These are phyloP conservation scores for Yamadazyma dendronema DNA, from an alignment of 1,139 yeast species.

Conservation along the genomic window DNA sequence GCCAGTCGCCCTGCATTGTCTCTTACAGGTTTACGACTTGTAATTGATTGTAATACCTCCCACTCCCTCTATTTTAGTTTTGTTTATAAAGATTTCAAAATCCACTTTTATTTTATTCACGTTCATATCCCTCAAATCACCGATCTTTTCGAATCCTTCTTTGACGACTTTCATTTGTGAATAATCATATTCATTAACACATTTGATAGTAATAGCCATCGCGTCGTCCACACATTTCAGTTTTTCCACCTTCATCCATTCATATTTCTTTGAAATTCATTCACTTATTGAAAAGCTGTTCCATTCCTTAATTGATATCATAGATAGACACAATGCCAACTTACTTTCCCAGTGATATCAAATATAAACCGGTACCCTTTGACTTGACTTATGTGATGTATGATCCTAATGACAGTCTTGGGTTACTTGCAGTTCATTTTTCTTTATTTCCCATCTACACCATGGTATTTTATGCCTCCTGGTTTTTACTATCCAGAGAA, in stretches of 20 bases:
- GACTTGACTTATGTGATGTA: constrained; percentile 79
- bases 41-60: background rate
- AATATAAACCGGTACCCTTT: constrained; percentile 47
- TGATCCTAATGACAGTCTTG: constrained; percentile 62
- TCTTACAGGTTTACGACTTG: constrained; percentile 1
- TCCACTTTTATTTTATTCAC: background rate
- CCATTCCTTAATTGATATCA: background rate
- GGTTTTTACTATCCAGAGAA: constrained; percentile 82
- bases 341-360: constrained; percentile 18
- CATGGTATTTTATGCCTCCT: constrained; percentile 75
- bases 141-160: background rate
- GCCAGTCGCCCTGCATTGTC: constrained; percentile 1
- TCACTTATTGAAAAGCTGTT: background rate
- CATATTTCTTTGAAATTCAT: background rate
- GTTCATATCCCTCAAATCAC: background rate
- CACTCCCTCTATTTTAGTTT: background rate
- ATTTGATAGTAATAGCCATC: background rate
- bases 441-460: constrained; percentile 83
- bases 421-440: constrained; percentile 64
- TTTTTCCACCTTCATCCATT: constrained; percentile 1
- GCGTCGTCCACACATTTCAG: background rate
- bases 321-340: constrained; percentile 19
- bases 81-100: background rate
- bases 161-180: background rate
- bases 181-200: no score